These are phyloP conservation scores for Xylariales sp. DNA, from an alignment of 2,329 filamentous ascomycete species.

Conservation along the genomic window DNA sequence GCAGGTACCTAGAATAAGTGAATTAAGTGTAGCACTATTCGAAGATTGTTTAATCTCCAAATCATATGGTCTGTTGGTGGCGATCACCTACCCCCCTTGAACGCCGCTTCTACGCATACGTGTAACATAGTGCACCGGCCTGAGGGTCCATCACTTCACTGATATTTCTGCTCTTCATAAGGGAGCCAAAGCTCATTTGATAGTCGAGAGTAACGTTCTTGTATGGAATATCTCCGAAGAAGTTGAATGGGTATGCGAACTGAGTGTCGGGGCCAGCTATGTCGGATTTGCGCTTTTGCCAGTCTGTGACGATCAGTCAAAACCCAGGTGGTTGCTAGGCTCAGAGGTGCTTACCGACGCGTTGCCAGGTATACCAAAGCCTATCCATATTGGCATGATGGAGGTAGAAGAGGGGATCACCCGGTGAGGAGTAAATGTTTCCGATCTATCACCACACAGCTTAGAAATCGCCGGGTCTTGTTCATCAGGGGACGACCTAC, in stretches of 20 bases:
- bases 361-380: constrained; percentile 27
- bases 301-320: constrained; percentile 14
- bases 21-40: too few species aligned
- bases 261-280: constrained; percentile 28
- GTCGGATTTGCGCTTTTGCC: constrained; percentile 22
- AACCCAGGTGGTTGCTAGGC: neutral
- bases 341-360: constrained; percentile 13
- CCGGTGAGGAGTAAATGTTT: constrained; percentile 14
- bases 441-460: neutral
- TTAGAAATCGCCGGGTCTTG: neutral
- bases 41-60: too few species aligned
- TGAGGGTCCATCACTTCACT: constrained; percentile 13
- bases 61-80: too few species aligned
- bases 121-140: constrained; percentile 12
- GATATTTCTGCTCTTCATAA: constrained; percentile 11
- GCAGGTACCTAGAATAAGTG: too few species aligned
- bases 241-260: constrained; percentile 28
- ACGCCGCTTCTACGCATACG: constrained; percentile 13
- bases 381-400: constrained; percentile 24
- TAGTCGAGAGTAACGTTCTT: constrained; percentile 28
- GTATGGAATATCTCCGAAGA: constrained; percentile 26
- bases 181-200: constrained; percentile 11
- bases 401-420: constrained; percentile 30
- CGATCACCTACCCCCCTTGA: too few species aligned
- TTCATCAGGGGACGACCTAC: neutral